Evolutionary conservation across 208 protist species (phyloP).

Genomic region (Trypanosoma platydactyli): DNA sequence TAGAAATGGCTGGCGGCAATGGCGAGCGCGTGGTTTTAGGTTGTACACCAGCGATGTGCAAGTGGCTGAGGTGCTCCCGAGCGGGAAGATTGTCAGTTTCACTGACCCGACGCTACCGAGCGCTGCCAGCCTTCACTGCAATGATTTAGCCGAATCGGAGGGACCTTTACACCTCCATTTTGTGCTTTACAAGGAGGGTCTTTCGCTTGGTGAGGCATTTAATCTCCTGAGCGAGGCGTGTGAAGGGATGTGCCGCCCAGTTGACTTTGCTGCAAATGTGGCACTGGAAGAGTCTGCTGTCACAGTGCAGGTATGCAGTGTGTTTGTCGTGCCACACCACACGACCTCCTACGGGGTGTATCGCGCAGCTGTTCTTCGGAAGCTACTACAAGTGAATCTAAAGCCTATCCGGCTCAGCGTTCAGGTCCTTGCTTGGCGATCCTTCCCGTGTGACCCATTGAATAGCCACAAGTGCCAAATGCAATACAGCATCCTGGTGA

Average conservation of each 20-base stretch:
- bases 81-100: constrained; percentile 63
- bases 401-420: constrained; percentile 27
- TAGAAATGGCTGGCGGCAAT: not conserved
- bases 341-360: not conserved
- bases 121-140: not conserved
- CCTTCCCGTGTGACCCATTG: constrained; percentile 23
- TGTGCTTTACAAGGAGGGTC: constrained; percentile 57
- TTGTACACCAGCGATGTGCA: constrained; percentile 57
- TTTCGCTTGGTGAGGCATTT: constrained; percentile 40
- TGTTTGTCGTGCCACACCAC: constrained; percentile 28
- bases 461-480: constrained; percentile 26
- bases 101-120: constrained; percentile 48
- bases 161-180: constrained; percentile 40
- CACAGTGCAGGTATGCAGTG: constrained; percentile 56
- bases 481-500: constrained; percentile 73
- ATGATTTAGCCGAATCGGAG: constrained; percentile 4
- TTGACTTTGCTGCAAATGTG: constrained; percentile 36
- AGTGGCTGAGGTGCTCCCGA: constrained; percentile 65
- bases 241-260: constrained; percentile 26
- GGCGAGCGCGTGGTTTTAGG: constrained; percentile 23
- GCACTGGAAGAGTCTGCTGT: constrained; percentile 42
- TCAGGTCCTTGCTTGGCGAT: constrained; percentile 41
- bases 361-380: constrained; percentile 4
- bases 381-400: constrained; percentile 24
- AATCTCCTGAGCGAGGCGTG: constrained; percentile 32